These are phyloP conservation scores for Lachancea quebecensis DNA, from an alignment of 805 yeast species.

Conservation along the genomic window DNA sequence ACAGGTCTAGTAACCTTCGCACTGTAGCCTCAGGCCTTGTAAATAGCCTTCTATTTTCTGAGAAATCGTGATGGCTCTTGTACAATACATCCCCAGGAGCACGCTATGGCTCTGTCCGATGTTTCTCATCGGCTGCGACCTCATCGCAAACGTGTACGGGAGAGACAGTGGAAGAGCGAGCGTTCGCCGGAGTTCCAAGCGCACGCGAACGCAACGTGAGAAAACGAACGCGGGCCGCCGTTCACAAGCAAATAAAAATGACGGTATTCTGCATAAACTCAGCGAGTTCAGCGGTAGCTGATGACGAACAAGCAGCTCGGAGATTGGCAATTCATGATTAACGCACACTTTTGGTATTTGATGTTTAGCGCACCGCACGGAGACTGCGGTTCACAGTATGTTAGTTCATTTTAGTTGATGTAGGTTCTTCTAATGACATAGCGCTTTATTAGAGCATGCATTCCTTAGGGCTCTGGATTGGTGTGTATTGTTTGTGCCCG, in stretches of 20 bases:
- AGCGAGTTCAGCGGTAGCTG: not conserved
- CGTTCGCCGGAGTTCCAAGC: constrained; percentile 4
- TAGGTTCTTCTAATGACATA: not conserved
- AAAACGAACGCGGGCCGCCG: not conserved
- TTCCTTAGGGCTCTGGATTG: not conserved
- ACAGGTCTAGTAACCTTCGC: too few species aligned
- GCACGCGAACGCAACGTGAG: not conserved
- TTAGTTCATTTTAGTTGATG: too few species aligned
- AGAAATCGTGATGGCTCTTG: not conserved
- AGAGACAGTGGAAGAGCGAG: constrained; percentile 4
- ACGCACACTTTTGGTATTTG: too few species aligned
- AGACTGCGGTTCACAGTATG: too few species aligned
- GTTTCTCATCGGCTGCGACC: constrained; percentile 15
- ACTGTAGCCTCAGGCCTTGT: not conserved
- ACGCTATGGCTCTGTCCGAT: constrained; percentile 17
- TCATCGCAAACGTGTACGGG: constrained; percentile 10
- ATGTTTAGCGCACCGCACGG: too few species aligned
- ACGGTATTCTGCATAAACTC: not conserved
- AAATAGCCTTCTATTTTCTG: not conserved
- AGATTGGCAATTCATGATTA: too few species aligned
- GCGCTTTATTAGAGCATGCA: too few species aligned
- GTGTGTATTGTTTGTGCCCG: too few species aligned
- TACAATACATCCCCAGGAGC: constrained; percentile 14
- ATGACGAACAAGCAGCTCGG: too few species aligned
- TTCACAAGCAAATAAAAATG: too few species aligned